phyloP scores from a whole-genome alignment of 768 basidiomycete genomes.

The Rhizopogon sp. region DNA sequence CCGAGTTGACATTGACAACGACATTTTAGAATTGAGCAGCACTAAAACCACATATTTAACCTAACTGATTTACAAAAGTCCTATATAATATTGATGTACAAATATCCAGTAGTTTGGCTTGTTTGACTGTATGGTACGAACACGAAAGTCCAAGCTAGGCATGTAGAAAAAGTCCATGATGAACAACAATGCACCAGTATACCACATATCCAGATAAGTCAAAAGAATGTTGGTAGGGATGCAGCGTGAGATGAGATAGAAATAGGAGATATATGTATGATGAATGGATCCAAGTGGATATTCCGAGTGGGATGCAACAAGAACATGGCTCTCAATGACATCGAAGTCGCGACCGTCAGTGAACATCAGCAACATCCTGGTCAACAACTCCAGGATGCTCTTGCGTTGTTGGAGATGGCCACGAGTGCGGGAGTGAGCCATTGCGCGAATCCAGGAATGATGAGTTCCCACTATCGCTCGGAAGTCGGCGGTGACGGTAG shows the following conservation, averaged over 20 bases:
- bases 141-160: neutral
- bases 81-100: neutral
- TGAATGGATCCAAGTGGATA: neutral
- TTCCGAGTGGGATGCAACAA: neutral
- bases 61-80: too few species aligned
- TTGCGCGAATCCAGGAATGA: neutral
- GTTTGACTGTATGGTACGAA: neutral
- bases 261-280: neutral
- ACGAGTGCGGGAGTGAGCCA: neutral
- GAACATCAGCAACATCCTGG: neutral
- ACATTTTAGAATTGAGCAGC: too few species aligned
- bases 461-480: constrained; percentile 6
- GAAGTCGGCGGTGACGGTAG: constrained; percentile 5
- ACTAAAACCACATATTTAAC: too few species aligned
- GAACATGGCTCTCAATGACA: neutral
- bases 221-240: neutral
- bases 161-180: neutral
- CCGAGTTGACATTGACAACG: too few species aligned
- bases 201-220: neutral
- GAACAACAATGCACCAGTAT: neutral
- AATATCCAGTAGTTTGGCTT: neutral
- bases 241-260: neutral
- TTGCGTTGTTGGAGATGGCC: neutral
- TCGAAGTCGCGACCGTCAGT: neutral
- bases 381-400: neutral